Percentiles rank a stretch among this genome's conserved stretches.
Evolutionary conservation across 169 alveolate genomes (phyloP).

Genomic region (Toxoplasma gondii): DNA sequence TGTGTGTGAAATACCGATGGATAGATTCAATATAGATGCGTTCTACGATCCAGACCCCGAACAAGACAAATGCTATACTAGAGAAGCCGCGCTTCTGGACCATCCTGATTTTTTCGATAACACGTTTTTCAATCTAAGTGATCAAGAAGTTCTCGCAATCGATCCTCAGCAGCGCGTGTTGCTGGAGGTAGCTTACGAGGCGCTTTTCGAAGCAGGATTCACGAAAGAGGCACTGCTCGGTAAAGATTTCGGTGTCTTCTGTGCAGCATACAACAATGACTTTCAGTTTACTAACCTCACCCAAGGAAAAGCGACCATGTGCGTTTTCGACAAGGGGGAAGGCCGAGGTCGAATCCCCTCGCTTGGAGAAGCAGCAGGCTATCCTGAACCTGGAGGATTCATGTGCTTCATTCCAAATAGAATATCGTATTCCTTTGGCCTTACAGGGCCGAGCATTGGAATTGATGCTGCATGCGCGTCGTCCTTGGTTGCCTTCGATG

Average conservation of each 20-base stretch:
- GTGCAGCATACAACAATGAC: constrained; percentile 72
- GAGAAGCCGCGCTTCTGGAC: constrained; percentile 72
- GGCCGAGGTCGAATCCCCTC: constrained; percentile 64
- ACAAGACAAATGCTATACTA: constrained; percentile 42
- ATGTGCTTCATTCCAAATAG: constrained; percentile 75
- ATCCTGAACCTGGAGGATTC: constrained; percentile 73
- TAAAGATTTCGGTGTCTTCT: constrained; percentile 71
- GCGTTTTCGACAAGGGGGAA: constrained; percentile 67
- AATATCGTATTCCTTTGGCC: constrained; percentile 72
- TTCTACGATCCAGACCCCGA: constrained; percentile 64
- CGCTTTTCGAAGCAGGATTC: constrained; percentile 52
- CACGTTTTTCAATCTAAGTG: constrained; percentile 66
- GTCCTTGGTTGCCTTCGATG: constrained; percentile 76
- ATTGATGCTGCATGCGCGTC: constrained; percentile 82
- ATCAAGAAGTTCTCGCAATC: constrained; percentile 68
- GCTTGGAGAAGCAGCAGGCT: constrained; percentile 73
- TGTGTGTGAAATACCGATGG: constrained; percentile 58
- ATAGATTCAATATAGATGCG: constrained; percentile 56
- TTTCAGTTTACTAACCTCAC: constrained; percentile 62
- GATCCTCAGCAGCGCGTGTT: constrained; percentile 80
- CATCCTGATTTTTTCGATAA: constrained; percentile 71
- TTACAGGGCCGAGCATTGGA: constrained; percentile 74
- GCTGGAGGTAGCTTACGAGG: constrained; percentile 71
- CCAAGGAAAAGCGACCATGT: constrained; percentile 55
- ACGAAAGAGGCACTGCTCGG: constrained; percentile 35